Base-by-base conservation (phyloP, 192 early-diverging fungal species). In the Fimicolochytrium jonesii region DNA sequence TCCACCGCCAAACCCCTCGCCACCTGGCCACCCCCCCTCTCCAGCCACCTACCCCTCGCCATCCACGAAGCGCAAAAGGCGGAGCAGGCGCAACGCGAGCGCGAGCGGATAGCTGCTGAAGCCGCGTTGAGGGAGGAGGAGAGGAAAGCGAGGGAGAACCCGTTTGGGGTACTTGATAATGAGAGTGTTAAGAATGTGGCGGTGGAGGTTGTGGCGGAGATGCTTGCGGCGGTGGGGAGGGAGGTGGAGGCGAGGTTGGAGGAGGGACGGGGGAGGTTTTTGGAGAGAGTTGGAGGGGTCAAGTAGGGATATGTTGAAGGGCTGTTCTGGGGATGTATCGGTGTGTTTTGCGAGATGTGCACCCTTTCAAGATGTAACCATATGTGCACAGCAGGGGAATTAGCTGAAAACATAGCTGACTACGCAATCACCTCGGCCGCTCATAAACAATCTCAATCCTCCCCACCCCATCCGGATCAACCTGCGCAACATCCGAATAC, bases 81-180 rank as follows among this genome's bases (percentile, higher is more conserved):
- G 35, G 28, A 62, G 31, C 22, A 57, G 37, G 61, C 35, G n/a
- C 54, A 64, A 42, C 50, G 36, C n/a, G 61, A 68, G 29, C n/a
- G 50, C 6, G 34, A 64, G 43, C 47, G 64, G 6, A 39, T 60
- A 26, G 28, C 37, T 1, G 61, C 59, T n/a, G 71, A 73, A 51
- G 39, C 51, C 33, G 46, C 32, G 32, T 15, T 48, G 39, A 50
- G 48, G 42, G 71, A 68, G 35, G 46, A 29, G 35, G 66, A 73
- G 44, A 61, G 67, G 9, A 64, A 58, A 20, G 72, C 72, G 26
- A 67, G 63, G 2, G 67, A 64, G 22, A 74, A 74, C 34, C 72
- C 72, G 25, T 74, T 74, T 34, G 72, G 51, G 13, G 67, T 69
- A 1, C 36, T 74, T 10, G 22, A 30, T 25, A 20, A 39, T 6